A percentile compares a stretch with the other conserved stretches of the same genome.
Conservation (phyloP, 148 eudicot genomes). For the Fagopyrum homotropicum region DNA sequence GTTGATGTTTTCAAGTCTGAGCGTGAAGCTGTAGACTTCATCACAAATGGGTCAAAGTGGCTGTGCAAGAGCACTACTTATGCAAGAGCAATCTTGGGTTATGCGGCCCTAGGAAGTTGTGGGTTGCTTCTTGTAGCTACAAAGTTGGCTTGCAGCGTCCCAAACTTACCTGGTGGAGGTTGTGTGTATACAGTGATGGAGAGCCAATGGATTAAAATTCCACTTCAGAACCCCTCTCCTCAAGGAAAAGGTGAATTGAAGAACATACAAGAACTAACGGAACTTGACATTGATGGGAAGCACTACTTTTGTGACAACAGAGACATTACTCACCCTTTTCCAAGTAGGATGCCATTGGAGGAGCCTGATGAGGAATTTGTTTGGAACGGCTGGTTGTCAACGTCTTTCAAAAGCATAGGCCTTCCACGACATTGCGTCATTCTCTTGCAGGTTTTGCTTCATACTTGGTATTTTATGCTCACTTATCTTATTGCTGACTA, state of each 20-base stretch:
- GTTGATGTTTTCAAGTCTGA: conserved; percentile 74
- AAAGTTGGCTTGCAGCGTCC: conserved; percentile 63
- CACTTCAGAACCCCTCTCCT: conserved; percentile 83
- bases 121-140: conserved; percentile 88
- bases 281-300: conserved; percentile 92
- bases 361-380: conserved; percentile 94
- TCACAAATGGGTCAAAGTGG: conserved; percentile 80
- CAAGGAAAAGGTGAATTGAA: conserved; percentile 85
- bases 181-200: conserved; percentile 73
- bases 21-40: conserved; percentile 71
- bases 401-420: conserved; percentile 73
- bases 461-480: conserved; percentile 17
- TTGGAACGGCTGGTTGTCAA: conserved; percentile 90
- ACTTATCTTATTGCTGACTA: conserved; percentile 13
- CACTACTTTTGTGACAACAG: conserved; percentile 89
- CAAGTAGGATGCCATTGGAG: conserved; percentile 68
- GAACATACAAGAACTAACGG: conserved; percentile 70
- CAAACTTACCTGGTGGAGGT: conserved; percentile 87
- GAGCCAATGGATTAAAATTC: conserved; percentile 82
- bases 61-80: conserved; percentile 53
- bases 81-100: conserved; percentile 85
- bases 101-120: conserved; percentile 72
- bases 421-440: conserved; percentile 80
- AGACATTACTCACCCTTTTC: conserved; percentile 90
- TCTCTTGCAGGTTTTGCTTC: conserved; percentile 71